phyloP scores from a whole-genome alignment of 345 rosid species.

The Mercurialis annua region DNA sequence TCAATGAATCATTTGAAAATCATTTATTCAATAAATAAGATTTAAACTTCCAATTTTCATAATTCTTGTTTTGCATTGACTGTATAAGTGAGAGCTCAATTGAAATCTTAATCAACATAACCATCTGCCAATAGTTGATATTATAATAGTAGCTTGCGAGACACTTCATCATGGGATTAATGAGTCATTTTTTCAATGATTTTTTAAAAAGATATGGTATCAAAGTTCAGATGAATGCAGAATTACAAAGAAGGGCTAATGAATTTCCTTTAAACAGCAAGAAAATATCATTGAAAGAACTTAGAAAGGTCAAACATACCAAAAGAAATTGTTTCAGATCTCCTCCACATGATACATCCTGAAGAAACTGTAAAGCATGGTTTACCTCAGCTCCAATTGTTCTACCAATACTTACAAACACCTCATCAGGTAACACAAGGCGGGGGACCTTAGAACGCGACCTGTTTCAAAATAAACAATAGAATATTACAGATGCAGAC shows the following conservation, averaged over 20 bases:
- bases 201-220: too few relatives aligned
- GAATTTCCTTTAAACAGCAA: not conserved
- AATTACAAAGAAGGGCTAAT: not conserved
- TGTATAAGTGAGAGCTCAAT: not conserved
- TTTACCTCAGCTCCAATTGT: constrained; percentile 65
- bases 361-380: constrained; percentile 59
- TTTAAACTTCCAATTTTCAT: too few relatives aligned
- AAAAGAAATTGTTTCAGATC: constrained; percentile 70
- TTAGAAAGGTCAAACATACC: constrained; percentile 37
- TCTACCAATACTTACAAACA: constrained; percentile 66
- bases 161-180: not conserved
- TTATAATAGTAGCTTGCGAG: not conserved
- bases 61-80: too few relatives aligned
- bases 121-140: not conserved
- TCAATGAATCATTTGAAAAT: too few relatives aligned
- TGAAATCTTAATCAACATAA: not conserved
- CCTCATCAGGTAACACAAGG: constrained; percentile 61
- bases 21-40: too few relatives aligned
- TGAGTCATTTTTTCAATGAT: too few relatives aligned
- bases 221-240: not conserved
- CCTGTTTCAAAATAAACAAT: constrained; percentile 36
- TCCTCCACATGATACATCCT: constrained; percentile 72
- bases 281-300: not conserved
- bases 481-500: not conserved
- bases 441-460: constrained; percentile 69